Evolutionary conservation across 148 eudicot genomes (phyloP), one percentile per base, ranked within the genome.

Genomic region (Nepenthes mirabilis): DNA sequence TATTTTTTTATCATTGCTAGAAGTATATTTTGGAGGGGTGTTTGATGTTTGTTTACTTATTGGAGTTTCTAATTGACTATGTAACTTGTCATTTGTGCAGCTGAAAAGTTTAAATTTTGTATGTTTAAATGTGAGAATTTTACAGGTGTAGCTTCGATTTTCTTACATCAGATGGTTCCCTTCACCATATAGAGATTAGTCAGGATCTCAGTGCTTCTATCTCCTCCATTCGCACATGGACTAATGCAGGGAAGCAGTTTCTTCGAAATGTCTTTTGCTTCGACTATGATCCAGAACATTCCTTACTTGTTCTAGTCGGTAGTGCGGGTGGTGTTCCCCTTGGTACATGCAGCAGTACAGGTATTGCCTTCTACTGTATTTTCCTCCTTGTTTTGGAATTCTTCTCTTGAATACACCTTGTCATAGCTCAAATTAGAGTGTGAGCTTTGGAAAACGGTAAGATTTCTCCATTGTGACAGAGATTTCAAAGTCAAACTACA

Each of bases 81-180:
- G 6, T n/a, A 4, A 52, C 36, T 55, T 53, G 2, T 53, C 9
- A 45, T 6, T 45, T 49, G 14, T 49, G 52, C 14, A 14, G 9
- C 6, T 36, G 47, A 14, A 11, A 9, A 11, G 33, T 33, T 43
- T 45, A 64, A 56, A 5, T 45, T 14, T 43, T 9, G n/a, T 48
- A 53, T 52, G 37, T 53, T 64, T 65, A 69, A 61, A 32, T 36
- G 53, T 66, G 64, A 43, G 51, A 64, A 54, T 69, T 78, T 68
- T 69, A 32, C 87, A 88, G 98, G 86, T 89, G 95, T 79, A 73
- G 65, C 77, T 93, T 93, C 77, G 76, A 72, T 36, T 64, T 93
- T 66, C 75, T 88, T 71, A 75, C 76, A 64, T 82, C 99, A 52
- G 96, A 88, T 74, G 95, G 96, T 50, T 79, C 77, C 13, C 74